phyloP scores from a whole-genome alignment of 1,284 basidiomycete genomes.

The Cutaneotrichosporon sp. region DNA sequence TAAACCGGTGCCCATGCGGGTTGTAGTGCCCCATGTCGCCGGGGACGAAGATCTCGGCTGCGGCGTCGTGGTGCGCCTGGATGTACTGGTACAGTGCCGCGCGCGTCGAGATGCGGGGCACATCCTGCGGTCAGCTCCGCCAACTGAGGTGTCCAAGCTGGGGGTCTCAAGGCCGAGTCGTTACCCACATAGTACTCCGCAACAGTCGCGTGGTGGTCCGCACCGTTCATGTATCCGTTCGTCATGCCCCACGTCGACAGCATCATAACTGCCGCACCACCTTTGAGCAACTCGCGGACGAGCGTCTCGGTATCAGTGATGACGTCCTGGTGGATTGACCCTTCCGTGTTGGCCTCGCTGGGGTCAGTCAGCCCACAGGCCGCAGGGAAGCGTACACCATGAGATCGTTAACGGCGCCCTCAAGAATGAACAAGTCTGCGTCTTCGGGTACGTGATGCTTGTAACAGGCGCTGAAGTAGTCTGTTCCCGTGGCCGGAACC shows the following conservation, averaged over 20 bases:
- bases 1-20: conserved; percentile 13
- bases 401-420: conserved; percentile 16
- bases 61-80: conserved; percentile 5
- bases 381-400: background rate
- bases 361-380: background rate
- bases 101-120: conserved; percentile 17
- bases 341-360: background rate
- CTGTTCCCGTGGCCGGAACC: background rate
- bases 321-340: background rate
- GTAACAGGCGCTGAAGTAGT: conserved; percentile 21
- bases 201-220: conserved; percentile 8
- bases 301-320: conserved; percentile 15
- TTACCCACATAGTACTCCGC: conserved; percentile 9
- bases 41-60: background rate
- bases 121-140: background rate
- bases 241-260: background rate
- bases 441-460: conserved; percentile 10
- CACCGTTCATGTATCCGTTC: conserved; percentile 8
- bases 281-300: conserved; percentile 11
- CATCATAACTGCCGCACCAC: conserved; percentile 10
- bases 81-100: conserved; percentile 16
- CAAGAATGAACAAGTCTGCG: conserved; percentile 16
- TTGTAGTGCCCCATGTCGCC: conserved; percentile 7
- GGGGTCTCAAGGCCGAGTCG: background rate
- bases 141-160: background rate